Percentiles rank a stretch among this genome's conserved stretches.
Conservation (phyloP, 2,329 filamentous ascomycete genomes). For the Aspergillus sp. region DNA sequence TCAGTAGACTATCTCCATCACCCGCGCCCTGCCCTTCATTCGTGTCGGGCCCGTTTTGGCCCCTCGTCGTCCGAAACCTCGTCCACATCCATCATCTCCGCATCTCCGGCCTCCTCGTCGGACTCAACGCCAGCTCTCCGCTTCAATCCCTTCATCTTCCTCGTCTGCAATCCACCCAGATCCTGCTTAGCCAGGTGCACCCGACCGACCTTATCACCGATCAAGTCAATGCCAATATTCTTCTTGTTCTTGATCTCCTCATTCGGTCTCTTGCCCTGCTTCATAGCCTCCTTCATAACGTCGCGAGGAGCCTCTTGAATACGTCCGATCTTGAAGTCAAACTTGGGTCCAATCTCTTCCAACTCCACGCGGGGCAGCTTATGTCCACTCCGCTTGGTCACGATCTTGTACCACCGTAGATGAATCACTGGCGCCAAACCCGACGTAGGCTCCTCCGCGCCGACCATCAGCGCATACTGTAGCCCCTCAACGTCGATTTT, state of each 20-base stretch:
- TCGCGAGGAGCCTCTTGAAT: conserved; percentile 73
- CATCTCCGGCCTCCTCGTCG: conserved; percentile 52
- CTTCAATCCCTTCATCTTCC: conserved; percentile 99
- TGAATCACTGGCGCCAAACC: conserved; percentile 50
- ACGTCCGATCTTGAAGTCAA: conserved; percentile 86
- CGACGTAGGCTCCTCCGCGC: conserved; percentile 64
- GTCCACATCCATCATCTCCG: conserved; percentile 50
- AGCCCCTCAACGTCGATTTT: conserved; percentile 94
- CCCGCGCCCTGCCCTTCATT: conserved; percentile 18
- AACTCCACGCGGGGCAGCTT: conserved; percentile 87
- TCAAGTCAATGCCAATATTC: conserved; percentile 86
- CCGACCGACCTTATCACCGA: conserved; percentile 95
- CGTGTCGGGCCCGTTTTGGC: conserved; percentile 33
- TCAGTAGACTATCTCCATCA: background rate
- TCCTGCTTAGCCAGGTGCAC: conserved; percentile 92
- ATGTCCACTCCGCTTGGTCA: conserved; percentile 82
- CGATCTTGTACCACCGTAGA: conserved; percentile 80
- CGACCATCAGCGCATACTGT: conserved; percentile 83
- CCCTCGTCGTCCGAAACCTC: conserved; percentile 38
- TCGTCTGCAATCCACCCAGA: conserved; percentile 80
- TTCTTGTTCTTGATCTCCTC: conserved; percentile 73
- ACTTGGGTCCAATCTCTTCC: conserved; percentile 90
- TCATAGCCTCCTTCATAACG: conserved; percentile 86
- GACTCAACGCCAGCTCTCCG: conserved; percentile 65
- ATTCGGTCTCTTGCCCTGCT: conserved; percentile 69